Percentiles rank a stretch among this genome's conserved stretches.
These are phyloP conservation scores for Brassica incana DNA, from an alignment of 345 rosid species.

Conservation along the genomic window DNA sequence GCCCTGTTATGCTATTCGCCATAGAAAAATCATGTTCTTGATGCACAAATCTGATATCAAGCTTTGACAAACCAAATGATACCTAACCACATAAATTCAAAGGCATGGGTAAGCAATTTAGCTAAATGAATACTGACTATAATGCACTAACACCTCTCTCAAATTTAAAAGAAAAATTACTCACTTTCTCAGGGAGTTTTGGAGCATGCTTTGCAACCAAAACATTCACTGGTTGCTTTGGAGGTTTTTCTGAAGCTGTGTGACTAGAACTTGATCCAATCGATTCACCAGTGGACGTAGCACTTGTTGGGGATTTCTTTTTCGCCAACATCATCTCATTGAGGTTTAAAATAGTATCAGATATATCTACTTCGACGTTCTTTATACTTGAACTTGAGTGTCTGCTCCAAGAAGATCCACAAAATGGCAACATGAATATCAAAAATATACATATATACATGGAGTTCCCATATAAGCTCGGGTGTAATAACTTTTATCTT, in stretches of 20 bases:
- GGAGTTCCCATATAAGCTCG: neutral
- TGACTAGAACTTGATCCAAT: slow-evolving; percentile 41
- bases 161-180: slow-evolving; percentile 7
- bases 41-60: slow-evolving; percentile 77
- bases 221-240: slow-evolving; percentile 51
- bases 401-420: slow-evolving; percentile 50
- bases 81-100: slow-evolving; percentile 50
- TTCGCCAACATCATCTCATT: slow-evolving; percentile 69
- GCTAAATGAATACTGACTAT: neutral
- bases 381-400: slow-evolving; percentile 70
- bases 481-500: neutral
- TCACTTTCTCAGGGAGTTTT: slow-evolving; percentile 84
- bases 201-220: slow-evolving; percentile 60
- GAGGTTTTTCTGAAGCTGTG: slow-evolving; percentile 48
- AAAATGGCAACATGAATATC: slow-evolving; percentile 1
- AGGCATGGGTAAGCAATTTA: slow-evolving; percentile 18
- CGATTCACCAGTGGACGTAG: slow-evolving; percentile 44
- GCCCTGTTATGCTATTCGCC: slow-evolving; percentile 76
- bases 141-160: neutral
- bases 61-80: slow-evolving; percentile 69
- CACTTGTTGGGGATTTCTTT: slow-evolving; percentile 49
- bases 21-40: slow-evolving; percentile 59
- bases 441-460: neutral
- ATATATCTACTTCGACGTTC: slow-evolving; percentile 61
- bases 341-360: slow-evolving; percentile 61